Percentiles rank a stretch among this genome's conserved stretches.
Evolutionary conservation across 2,329 filamentous ascomycete genomes (phyloP).

Genomic region (Plenodomus biglobosus): DNA sequence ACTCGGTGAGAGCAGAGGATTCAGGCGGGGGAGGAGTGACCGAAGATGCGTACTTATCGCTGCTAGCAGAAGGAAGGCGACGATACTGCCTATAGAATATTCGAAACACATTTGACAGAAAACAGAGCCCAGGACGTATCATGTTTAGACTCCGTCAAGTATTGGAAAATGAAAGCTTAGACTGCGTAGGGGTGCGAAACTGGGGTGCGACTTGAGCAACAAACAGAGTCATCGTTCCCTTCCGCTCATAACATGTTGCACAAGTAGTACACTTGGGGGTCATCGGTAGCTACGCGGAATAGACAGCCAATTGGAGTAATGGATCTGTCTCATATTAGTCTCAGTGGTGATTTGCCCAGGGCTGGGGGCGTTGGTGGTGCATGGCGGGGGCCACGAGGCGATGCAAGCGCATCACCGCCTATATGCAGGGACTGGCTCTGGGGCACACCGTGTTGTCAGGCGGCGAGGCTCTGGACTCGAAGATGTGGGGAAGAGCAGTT

Average conservation of each 20-base stretch:
- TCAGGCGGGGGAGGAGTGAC: no score
- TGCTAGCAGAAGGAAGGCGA: no score
- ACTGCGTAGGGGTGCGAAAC: no score
- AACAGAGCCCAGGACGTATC: no score
- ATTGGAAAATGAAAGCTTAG: no score
- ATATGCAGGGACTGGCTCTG: slow-evolving; percentile 21
- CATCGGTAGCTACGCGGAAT: background rate
- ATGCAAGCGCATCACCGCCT: slow-evolving; percentile 11
- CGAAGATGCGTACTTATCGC: no score
- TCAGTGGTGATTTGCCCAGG: background rate
- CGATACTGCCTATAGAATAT: no score
- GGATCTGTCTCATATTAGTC: background rate
- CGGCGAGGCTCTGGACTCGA: slow-evolving; percentile 10
- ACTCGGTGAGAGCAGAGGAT: no score
- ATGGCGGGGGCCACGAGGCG: background rate
- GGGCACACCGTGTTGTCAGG: slow-evolving; percentile 15
- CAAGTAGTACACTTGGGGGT: background rate
- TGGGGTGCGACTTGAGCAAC: no score
- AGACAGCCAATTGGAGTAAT: background rate
- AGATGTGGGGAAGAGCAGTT: slow-evolving; percentile 6
- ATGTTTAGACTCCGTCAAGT: no score
- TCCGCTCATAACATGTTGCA: background rate
- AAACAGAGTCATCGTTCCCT: background rate
- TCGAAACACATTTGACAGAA: no score
- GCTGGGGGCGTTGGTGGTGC: background rate